Evolutionary conservation across 768 basidiomycete species (phyloP).

Genomic region (Termitomyces sp.): DNA sequence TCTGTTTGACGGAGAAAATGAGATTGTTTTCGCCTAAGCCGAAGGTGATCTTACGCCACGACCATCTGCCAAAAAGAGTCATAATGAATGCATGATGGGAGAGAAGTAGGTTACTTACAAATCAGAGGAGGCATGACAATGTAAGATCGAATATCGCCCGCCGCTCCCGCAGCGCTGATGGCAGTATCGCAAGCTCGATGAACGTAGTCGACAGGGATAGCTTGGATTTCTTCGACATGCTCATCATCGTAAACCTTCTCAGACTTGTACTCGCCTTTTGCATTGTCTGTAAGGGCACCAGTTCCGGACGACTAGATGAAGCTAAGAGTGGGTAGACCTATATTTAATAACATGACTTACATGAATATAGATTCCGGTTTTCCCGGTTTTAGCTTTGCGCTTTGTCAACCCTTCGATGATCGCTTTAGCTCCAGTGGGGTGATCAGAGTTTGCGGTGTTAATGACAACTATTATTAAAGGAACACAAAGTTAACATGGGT

Average conservation of each 20-base stretch:
- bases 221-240: conserved; percentile 12
- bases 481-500: background rate
- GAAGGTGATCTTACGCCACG: conserved; percentile 8
- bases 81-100: background rate
- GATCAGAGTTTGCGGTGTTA: conserved; percentile 11
- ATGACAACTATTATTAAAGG: conserved; percentile 5
- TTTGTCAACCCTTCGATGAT: conserved; percentile 12
- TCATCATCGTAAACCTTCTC: conserved; percentile 14
- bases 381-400: conserved; percentile 10
- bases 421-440: conserved; percentile 8
- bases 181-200: conserved; percentile 10
- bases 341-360: background rate
- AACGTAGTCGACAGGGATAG: conserved; percentile 12
- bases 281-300: conserved; percentile 9
- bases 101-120: background rate
- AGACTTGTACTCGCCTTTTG: conserved; percentile 7
- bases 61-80: conserved; percentile 5
- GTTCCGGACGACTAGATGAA: conserved; percentile 7
- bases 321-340: background rate
- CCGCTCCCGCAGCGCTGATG: conserved; percentile 10
- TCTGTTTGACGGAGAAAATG: background rate
- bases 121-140: conserved; percentile 13
- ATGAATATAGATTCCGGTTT: conserved; percentile 9
- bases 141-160: conserved; percentile 11
- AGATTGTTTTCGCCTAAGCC: background rate